Evolutionary conservation across 768 basidiomycete species (phyloP), one percentile per base, ranked within the genome.

Genomic region (Macrolepiota fuliginosa): DNA sequence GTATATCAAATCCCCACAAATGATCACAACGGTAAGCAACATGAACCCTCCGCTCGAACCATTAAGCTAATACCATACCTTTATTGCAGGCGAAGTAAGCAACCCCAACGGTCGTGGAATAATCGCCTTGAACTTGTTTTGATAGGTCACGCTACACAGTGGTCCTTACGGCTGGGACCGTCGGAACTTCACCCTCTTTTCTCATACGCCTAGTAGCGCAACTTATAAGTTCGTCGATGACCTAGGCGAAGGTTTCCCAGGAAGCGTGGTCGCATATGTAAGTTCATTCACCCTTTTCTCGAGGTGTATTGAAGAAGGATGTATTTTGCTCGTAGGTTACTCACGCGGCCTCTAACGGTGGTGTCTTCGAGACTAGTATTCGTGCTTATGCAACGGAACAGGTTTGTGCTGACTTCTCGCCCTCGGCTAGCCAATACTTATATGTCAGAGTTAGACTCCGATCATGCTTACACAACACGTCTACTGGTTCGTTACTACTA

Each of bases 391-490:
- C 83, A 0, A 78, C 79, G 0, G 70, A 83, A 64, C 73, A 78
- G 73, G 76, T 76, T 13, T 24, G 50, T 54, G 6, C 35, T 4
- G 42, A 45, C 6, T 24, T 15, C 32, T 11, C 9, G 19, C 13
- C 4, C 36, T 5, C 37, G 27, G 10, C 32, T n/a, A 9, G 25
- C 12, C n/a, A 4, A 35, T 6, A 49, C 27, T 42, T 11, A 47
- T 19, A 35, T n/a, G n/a, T 10, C n/a, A 15, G 3, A 17, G n/a
- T 24, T 57, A 77, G 77, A 85, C 84, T 2, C 83, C 83, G 0
- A 83, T 84, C 56, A 83, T 85, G 83, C 67, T 83, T 29, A 83
- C 83, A 0, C 81, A 81, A 59, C 83, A 85, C 63, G 74, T 80
- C 35, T 86, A 84, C 67, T 83, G 81, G 82, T 80, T 46, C 17